Percentiles rank a stretch among this genome's conserved stretches.
phyloP scores from a whole-genome alignment of 169 alveolate genomes.

The Perkinsus marinus region DNA sequence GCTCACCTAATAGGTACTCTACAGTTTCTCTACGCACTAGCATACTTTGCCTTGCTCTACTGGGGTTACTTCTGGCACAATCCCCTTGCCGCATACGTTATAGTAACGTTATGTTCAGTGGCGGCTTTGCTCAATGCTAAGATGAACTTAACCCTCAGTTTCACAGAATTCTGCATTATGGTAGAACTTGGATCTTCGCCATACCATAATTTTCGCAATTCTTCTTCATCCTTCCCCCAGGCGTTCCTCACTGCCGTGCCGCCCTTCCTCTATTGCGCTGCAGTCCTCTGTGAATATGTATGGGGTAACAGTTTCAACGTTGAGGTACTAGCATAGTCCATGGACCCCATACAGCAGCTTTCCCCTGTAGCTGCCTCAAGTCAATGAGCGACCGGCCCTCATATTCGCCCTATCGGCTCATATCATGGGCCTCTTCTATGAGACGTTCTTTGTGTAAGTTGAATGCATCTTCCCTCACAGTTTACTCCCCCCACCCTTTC shows the following conservation, averaged over 20 bases:
- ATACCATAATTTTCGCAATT: neutral
- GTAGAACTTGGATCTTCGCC: too few relatives aligned
- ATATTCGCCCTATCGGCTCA: neutral
- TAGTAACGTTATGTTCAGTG: neutral
- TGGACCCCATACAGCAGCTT: too few relatives aligned
- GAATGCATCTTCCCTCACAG: neutral
- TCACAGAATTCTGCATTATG: neutral
- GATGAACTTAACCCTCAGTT: neutral
- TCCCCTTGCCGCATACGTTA: neutral
- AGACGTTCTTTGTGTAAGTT: neutral
- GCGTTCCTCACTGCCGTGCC: neutral
- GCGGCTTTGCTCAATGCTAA: neutral
- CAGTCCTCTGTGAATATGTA: neutral
- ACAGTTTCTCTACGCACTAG: neutral
- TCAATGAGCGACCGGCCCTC: neutral
- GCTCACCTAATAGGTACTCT: neutral
- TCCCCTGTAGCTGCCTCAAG: neutral
- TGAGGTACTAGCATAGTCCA: neutral
- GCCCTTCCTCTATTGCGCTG: neutral
- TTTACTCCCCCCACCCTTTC: too few relatives aligned
- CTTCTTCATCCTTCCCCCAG: neutral
- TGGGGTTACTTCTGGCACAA: neutral
- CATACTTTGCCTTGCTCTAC: neutral
- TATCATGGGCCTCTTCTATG: neutral
- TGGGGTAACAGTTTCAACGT: neutral